phyloP scores from a whole-genome alignment of 1,284 basidiomycete genomes.

The Wallemia hederae region DNA sequence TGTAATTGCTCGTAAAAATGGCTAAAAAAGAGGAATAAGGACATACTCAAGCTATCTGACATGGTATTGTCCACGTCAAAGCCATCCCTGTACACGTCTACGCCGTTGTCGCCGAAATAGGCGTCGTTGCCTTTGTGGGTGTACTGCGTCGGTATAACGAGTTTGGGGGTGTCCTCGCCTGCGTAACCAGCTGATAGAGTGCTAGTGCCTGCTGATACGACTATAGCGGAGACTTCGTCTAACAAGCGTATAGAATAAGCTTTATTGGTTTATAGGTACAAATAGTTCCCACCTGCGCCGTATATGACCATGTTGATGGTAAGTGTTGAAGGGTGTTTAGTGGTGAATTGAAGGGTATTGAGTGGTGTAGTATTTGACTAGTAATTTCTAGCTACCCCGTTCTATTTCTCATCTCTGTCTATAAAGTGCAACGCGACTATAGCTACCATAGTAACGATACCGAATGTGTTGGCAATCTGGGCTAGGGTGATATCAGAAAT shows the following conservation, averaged over 20 bases:
- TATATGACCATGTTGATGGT: background rate
- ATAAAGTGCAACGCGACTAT: background rate
- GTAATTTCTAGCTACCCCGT: too few species aligned
- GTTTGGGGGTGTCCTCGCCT: conserved; percentile 84
- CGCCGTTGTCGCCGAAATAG: conserved; percentile 67
- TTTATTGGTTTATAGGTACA: too few species aligned
- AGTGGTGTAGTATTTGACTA: background rate
- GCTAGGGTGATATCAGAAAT: background rate
- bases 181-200: conserved; percentile 81
- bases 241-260: background rate
- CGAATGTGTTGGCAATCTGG: background rate
- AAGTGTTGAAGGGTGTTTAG: background rate
- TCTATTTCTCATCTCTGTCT: background rate
- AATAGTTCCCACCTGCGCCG: background rate
- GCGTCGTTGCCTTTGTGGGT: conserved; percentile 36
- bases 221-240: conserved; percentile 53
- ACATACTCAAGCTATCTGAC: conserved; percentile 54
- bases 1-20: conserved; percentile 12
- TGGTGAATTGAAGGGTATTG: background rate
- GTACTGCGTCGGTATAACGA: conserved; percentile 65
- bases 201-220: conserved; percentile 75
- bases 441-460: background rate
- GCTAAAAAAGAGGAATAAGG: background rate
- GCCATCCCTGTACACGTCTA: conserved; percentile 61
- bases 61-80: conserved; percentile 70